Evolutionary conservation across 2,329 filamentous ascomycete species (phyloP), one percentile per base, ranked within the genome.

Genomic region (Alternaria sp.): DNA sequence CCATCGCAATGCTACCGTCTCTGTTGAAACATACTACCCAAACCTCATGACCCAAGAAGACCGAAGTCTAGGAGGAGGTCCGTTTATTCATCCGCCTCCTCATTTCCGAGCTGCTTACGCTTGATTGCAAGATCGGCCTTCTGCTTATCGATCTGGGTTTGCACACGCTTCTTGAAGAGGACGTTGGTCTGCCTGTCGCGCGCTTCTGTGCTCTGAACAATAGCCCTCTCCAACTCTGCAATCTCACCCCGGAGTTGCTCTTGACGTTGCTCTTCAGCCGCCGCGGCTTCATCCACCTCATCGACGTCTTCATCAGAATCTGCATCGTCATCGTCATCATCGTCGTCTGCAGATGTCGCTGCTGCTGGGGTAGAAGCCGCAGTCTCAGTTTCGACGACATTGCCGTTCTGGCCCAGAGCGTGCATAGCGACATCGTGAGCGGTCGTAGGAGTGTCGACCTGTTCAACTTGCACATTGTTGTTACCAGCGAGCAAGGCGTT

Each of bases 211-310:
- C 80, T 79, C 26, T 77, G 74, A 41, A 78, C 78, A 41, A 87
- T 81, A 60, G 84, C 81, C 47, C 80, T 79, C 71, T 87, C 81
- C 64, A 88, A 66, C 68, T 87, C 85, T 5, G 80, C 81, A 53
- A 88, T 85, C 72, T 88, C 84, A 57, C 85, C 83, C 49, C 79
- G 78, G 28, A 83, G 75, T 62, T 83, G 81, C 43, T 82, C 80
- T 24, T 80, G 74, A 39, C 69, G 64, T 64, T 84, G 79, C 26
- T 82, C 80, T 28, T 83, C 78, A 41, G 78, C 78, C 18, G 82
- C 84, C 3, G 79, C 79, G 3, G 82, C 83, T 52, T 86, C 85
- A 18, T 72, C 69, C 12, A 72, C 67, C 36, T 86, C 84, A 57
- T 86, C 84, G 28, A 84, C 73, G 7, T 79, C 75, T 9, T 77